Conservation (phyloP, 1,284 basidiomycete species). For the Blastosporella zonata region DNA sequence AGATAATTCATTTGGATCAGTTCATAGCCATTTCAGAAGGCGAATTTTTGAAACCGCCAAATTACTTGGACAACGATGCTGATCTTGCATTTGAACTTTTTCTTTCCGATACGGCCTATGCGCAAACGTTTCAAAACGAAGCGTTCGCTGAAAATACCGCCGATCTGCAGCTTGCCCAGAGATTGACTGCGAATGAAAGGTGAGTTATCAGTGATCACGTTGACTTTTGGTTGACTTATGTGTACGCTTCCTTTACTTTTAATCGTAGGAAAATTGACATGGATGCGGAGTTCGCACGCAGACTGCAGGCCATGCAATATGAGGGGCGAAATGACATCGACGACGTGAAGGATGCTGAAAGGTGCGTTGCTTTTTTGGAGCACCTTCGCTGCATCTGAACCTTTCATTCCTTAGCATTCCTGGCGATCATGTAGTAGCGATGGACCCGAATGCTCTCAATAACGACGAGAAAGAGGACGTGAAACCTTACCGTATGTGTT, state of each 20-base stretch:
- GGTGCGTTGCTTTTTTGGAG: constrained; percentile 18
- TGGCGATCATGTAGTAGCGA: neutral
- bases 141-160: constrained; percentile 24
- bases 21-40: constrained; percentile 23
- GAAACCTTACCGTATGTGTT: neutral
- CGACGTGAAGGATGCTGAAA: constrained; percentile 29
- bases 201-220: neutral
- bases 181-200: constrained; percentile 37
- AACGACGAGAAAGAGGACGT: neutral
- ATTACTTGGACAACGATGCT: constrained; percentile 20
- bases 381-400: neutral
- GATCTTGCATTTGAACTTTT: constrained; percentile 31
- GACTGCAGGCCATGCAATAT: constrained; percentile 32
- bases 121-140: constrained; percentile 32
- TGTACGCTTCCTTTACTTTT: neutral
- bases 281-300: constrained; percentile 37
- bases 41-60: neutral
- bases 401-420: constrained; percentile 2
- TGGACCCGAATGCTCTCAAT: constrained; percentile 4
- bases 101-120: constrained; percentile 31
- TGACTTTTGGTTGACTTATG: neutral
- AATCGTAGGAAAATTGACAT: constrained; percentile 27
- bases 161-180: constrained; percentile 34
- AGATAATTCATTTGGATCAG: constrained; percentile 31
- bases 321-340: constrained; percentile 26